These are phyloP conservation scores for Aspergillus sergii DNA, from an alignment of 2,329 filamentous ascomycete genomes.

Conservation along the genomic window DNA sequence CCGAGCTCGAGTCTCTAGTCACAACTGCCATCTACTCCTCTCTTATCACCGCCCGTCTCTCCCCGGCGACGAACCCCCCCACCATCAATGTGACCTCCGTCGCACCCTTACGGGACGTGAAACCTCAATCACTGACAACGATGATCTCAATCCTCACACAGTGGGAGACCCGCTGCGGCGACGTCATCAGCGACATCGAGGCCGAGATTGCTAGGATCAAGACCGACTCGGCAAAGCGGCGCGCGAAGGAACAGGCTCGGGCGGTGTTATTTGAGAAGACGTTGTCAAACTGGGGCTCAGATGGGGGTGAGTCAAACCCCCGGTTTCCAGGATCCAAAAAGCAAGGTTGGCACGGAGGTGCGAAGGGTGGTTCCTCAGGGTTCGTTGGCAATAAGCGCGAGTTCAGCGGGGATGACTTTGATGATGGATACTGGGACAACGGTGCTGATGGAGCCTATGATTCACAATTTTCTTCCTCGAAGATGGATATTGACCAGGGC, in stretches of 20 bases:
- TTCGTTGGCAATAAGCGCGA: conserved; percentile 44
- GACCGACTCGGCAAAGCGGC: conserved; percentile 56
- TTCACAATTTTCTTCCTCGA: conserved; percentile 27
- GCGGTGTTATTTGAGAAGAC: conserved; percentile 54
- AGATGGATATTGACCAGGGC: conserved; percentile 46
- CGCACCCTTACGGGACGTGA: conserved; percentile 82
- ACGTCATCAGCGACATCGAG: conserved; percentile 74
- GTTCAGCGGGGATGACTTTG: conserved; percentile 39
- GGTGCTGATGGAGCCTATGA: conserved; percentile 31
- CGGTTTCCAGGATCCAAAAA: conserved; percentile 11
- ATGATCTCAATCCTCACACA: conserved; percentile 69
- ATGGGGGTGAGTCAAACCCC: neutral
- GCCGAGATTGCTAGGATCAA: conserved; percentile 71
- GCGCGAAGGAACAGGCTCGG: conserved; percentile 53
- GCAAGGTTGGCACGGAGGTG: conserved; percentile 13
- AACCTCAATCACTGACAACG: conserved; percentile 68
- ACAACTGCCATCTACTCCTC: conserved; percentile 86
- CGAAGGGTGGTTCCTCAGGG: conserved; percentile 9
- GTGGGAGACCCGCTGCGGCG: conserved; percentile 79
- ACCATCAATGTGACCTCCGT: conserved; percentile 78
- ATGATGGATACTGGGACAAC: conserved; percentile 41
- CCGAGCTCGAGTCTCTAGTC: conserved; percentile 81
- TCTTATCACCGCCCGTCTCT: conserved; percentile 79
- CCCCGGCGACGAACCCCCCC: conserved; percentile 78
- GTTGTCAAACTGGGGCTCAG: conserved; percentile 42